A percentile compares a stretch with the other conserved stretches of the same genome.
These are phyloP conservation scores for Ceratobasidium sp. DNA, from an alignment of 1,284 basidiomycete genomes.

Conservation along the genomic window DNA sequence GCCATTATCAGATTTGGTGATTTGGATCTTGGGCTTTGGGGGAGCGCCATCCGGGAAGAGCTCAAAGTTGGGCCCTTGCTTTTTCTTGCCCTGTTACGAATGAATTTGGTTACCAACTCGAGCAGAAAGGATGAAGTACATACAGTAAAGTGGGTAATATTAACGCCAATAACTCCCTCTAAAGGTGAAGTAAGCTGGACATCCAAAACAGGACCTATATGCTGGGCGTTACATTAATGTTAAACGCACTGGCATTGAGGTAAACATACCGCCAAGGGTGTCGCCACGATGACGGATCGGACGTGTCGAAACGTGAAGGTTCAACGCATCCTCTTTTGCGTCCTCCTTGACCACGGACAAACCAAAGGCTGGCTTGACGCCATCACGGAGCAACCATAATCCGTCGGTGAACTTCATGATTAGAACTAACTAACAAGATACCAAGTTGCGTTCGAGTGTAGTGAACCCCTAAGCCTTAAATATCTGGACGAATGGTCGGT, in stretches of 20 bases:
- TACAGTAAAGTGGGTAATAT: conserved; percentile 68
- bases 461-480: conserved; percentile 28
- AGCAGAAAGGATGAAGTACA: conserved; percentile 13
- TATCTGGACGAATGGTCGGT: conserved; percentile 19
- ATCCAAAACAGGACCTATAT: conserved; percentile 63
- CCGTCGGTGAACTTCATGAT: conserved; percentile 62
- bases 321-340: conserved; percentile 61
- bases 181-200: conserved; percentile 71
- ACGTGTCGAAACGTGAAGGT: conserved; percentile 70
- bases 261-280: conserved; percentile 66
- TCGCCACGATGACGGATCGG: conserved; percentile 75
- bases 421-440: not conserved
- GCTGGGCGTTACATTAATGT: conserved; percentile 25
- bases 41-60: conserved; percentile 70
- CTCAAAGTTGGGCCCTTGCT: conserved; percentile 60
- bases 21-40: conserved; percentile 58
- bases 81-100: conserved; percentile 49
- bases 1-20: conserved; percentile 54
- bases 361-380: conserved; percentile 69
- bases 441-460: not conserved
- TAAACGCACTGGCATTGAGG: conserved; percentile 45
- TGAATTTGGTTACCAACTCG: not conserved
- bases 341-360: conserved; percentile 52
- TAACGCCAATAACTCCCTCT: conserved; percentile 72
- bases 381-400: conserved; percentile 73